Base-by-base conservation (phyloP, 116 monocot species). In the Zostera marina region DNA sequence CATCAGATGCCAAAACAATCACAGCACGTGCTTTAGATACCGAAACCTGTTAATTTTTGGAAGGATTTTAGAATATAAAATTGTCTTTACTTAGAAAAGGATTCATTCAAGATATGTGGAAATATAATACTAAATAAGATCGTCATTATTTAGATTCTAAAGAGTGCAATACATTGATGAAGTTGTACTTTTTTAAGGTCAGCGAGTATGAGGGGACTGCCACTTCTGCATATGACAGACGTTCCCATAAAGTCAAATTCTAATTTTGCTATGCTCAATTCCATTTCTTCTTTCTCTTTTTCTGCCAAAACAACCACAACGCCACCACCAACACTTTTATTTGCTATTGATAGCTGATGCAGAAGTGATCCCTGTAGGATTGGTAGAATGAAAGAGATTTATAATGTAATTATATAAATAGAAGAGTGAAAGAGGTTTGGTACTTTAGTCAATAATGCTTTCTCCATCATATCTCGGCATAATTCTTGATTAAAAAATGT, bases 221-320 rank as follows among this genome's bases (percentile, higher is more conserved):
- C 92, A 53, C 92, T 92, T 68, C 92, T 79, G 72, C 92, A 92
- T 58, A 92, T 92, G 10, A 92, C 82, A 73, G 77, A 86, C 62
- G 86, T 92, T 59, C 86, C 86, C 92, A 92, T 92, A 63, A 92
- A 92, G 40, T 86, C 78, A 82, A 92, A 92, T 72, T 92, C 92
- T 53, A 92, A 73, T 38, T 86, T 92, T 61, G 80, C 75, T 67
- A 92, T 92, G 66, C 86, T 82, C 80, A 83, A 71, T 43, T 92
- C 92, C 92, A 92, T 92, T 72, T 86, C 86, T 71, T 91, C 91
- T 48, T 91, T 86, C 47, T 92, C 86, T 62, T 76, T 80, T 77
- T 92, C 92, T 38, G 92, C 92, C 24, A 92, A 77, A 49, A 92
- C 92, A 45, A 86, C 92, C 46, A 92, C 66, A 0, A 86, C 78